Evolutionary conservation across 768 basidiomycete genomes (phyloP), one percentile per base, ranked within the genome.

Genomic region (Daedaleopsis sinensis): DNA sequence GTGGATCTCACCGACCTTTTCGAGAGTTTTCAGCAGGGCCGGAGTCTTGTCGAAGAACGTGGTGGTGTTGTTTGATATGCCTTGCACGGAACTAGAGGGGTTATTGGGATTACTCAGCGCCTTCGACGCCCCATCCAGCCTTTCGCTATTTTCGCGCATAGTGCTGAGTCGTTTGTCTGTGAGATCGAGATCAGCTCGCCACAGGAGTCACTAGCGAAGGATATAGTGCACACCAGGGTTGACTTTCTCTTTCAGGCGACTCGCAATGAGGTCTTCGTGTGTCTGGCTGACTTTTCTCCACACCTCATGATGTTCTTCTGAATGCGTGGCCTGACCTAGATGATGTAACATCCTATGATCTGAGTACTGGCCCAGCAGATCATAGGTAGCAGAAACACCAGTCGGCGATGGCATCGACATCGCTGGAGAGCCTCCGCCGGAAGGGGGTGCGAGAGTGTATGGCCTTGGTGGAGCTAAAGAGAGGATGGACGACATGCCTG

Each of bases 1-100:
- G 42, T 73, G 72, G 24, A 72, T 56, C 16, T 58, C 38, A 8
- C 62, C 66, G 8, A 73, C 58, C 24, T 65, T 71, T 36, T 72
- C 67, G 16, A 73, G 62, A 5, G 60, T 64, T 3, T 63, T 65
- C 58, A 73, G 56, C 36, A 73, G 56, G n/a, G 58, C 24, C 2
- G 72, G 72, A 18, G 71, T 64, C 1, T 62, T 59, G 27, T 70
- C 68, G 12, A 65, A 58, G 35, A 72, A 68, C 24, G 53, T 55
- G 58, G 66, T 63, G 10, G 72, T 59, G n/a, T 65, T 64, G 0
- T 63, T 60, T 16, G 68, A 52, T 42, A 71, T 61, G 21, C 47
- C 47, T 24, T 49, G 47, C 0, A 49, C 23, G 10, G 44, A 18
- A 3, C 15, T 51, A 37, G 15, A 11, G 16, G 47, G 13, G 9